Base-by-base conservation (phyloP, 1,139 yeast genomes). In the Blastobotrys petasosporus region DNA sequence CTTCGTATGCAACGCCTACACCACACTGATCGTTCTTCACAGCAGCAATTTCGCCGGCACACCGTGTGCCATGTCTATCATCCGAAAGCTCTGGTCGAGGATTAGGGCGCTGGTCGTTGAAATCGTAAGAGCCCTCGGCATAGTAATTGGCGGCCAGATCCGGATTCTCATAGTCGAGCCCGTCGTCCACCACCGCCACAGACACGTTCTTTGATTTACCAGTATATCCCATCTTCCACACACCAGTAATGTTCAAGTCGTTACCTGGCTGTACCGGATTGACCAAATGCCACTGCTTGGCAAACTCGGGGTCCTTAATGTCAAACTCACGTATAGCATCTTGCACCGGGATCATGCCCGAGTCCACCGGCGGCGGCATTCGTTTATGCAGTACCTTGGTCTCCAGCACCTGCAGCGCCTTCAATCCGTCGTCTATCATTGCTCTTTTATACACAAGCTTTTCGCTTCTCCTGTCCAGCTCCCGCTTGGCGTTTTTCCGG, bases 1-100 rank as follows among this genome's bases (percentile, higher is more conserved):
- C 80, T 44, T 79, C 79, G 60, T 78, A 90, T 0, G 97, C 97
- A 7, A 90, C 95, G 36, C 99, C 99, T 4, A 94, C 75, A 32
- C 98, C 98, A 68, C 99, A 94, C 16, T 74, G 81, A 35, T 80
- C 85, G 63, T 94, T 92, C 44, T 70, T 69, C 48, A 79, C 90
- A 1, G 82, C 94, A 0, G 97, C 97, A 48, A 94, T 85, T 65
- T 94, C 98, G 31, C 97, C 98, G 1, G 98, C 98, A 70, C 99
- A 94, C 56, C 99, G 73, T 0, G 99, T 94, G 2, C 99, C 99
- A 64, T 94, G 99, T 56, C 81, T 79, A 62, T 94, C 98, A 63
- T 85, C 94, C n/a, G 56, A 65, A 37, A 90, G 71, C 50, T 81
- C 70, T 7, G 98, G 99, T 53, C 76, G 77, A 1, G 99, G 99